These are phyloP conservation scores for Prinsepia uniflora DNA, from an alignment of 306 rosid species.

Conservation along the genomic window DNA sequence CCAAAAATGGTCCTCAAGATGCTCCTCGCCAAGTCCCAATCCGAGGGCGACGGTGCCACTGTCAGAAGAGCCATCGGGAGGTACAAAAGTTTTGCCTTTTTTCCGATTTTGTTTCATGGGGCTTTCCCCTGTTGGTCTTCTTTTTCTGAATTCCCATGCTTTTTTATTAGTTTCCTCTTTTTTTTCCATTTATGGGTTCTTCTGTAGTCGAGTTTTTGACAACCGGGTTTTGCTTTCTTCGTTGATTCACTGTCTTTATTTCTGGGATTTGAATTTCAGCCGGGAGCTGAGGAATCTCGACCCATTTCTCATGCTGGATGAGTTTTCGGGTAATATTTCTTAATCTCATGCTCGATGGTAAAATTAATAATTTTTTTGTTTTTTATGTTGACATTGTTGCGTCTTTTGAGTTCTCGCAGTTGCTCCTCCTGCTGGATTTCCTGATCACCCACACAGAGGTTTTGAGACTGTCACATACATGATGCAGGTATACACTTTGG, in stretches of 20 bases:
- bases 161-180: not conserved
- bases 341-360: not conserved
- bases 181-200: not conserved
- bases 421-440: constrained; percentile 81
- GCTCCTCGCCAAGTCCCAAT: constrained; percentile 40
- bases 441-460: constrained; percentile 99
- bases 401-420: constrained; percentile 32
- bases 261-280: constrained; percentile 24
- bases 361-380: not conserved
- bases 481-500: constrained; percentile 62
- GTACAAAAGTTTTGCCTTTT: constrained; percentile 12
- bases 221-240: constrained; percentile 16
- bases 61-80: constrained; percentile 57
- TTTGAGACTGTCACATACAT: constrained; percentile 98
- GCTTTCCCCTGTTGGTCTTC: not conserved
- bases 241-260: not conserved
- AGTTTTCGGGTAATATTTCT: constrained; percentile 42
- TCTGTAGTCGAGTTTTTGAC: not conserved
- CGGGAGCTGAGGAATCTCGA: constrained; percentile 47
- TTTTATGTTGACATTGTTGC: not conserved
- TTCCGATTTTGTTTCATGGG: not conserved
- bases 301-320: constrained; percentile 55
- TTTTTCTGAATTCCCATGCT: not conserved
- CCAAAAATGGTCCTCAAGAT: constrained; percentile 65
- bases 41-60: constrained; percentile 47